Evolutionary conservation across 345 rosid genomes (phyloP).

Genomic region (Ricinus communis): DNA sequence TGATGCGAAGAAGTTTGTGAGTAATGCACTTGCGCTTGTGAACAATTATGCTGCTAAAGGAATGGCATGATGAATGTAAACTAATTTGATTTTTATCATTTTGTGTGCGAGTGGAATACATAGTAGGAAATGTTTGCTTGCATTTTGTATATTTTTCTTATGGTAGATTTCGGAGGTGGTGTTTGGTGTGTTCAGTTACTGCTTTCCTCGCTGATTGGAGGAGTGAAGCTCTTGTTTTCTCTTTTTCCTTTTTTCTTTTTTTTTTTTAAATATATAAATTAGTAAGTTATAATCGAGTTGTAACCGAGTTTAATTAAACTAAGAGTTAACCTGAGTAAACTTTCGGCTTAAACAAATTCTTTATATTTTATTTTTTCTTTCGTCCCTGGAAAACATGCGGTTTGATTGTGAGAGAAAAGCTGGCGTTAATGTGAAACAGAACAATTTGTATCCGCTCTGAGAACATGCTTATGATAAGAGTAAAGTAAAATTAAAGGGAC

Average conservation of each 20-base stretch:
- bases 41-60: constrained; percentile 60
- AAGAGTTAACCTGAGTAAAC: constrained; percentile 15
- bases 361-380: no score
- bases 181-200: no score
- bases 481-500: not conserved
- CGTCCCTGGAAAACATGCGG: no score
- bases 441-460: no score
- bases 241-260: no score
- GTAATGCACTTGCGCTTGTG: constrained; percentile 77
- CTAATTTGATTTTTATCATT: not conserved
- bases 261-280: no score
- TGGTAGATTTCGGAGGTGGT: not conserved
- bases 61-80: constrained; percentile 20
- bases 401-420: no score
- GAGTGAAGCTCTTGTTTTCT: no score
- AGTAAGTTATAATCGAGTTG: not conserved
- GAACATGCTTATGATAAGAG: no score
- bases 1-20: constrained; percentile 62
- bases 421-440: no score
- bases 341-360: no score
- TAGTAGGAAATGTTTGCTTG: not conserved
- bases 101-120: not conserved
- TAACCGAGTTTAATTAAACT: constrained; percentile 28
- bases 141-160: not conserved
- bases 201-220: no score